Evolutionary conservation across 192 early-diverging fungal genomes (phyloP).

Genomic region (Phlyctochytrium arcticum): DNA sequence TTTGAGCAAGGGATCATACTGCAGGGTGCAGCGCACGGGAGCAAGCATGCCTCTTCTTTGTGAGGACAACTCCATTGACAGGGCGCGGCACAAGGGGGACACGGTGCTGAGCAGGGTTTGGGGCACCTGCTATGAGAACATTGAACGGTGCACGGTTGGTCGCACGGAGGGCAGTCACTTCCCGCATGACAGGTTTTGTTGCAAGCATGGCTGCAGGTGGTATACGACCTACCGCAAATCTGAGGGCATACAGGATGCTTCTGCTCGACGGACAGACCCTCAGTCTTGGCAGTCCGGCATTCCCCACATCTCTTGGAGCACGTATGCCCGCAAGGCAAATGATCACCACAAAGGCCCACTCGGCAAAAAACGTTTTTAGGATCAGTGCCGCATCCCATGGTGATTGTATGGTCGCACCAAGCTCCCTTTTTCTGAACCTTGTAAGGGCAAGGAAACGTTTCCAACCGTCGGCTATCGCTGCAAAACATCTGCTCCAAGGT

Average conservation of each 20-base stretch:
- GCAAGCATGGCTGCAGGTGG: conserved; percentile 38
- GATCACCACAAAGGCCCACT: conserved; percentile 8
- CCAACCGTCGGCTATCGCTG: neutral
- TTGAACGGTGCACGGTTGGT: conserved; percentile 20
- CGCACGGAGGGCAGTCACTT: conserved; percentile 42
- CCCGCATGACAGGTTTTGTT: conserved; percentile 1
- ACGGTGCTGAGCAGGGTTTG: conserved; percentile 30
- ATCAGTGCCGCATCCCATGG: too few relatives aligned
- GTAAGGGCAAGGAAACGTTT: too few relatives aligned
- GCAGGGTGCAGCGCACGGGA: conserved; percentile 57
- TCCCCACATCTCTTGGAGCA: conserved; percentile 36
- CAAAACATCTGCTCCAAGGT: neutral
- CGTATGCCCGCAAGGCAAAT: conserved; percentile 35
- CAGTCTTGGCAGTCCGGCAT: conserved; percentile 32
- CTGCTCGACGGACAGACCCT: neutral
- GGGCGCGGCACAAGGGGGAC: conserved; percentile 38
- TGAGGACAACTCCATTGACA: conserved; percentile 56
- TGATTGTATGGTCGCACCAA: too few relatives aligned
- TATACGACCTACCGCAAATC: neutral
- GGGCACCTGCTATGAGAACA: conserved; percentile 43
- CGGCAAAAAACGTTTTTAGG: conserved; percentile 8
- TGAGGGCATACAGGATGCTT: neutral
- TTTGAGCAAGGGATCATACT: conserved; percentile 53
- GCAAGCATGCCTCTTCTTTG: conserved; percentile 35
- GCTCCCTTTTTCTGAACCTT: too few relatives aligned